phyloP scores from a whole-genome alignment of 2,329 filamentous ascomycete species.

The Tympanopsis confertula region DNA sequence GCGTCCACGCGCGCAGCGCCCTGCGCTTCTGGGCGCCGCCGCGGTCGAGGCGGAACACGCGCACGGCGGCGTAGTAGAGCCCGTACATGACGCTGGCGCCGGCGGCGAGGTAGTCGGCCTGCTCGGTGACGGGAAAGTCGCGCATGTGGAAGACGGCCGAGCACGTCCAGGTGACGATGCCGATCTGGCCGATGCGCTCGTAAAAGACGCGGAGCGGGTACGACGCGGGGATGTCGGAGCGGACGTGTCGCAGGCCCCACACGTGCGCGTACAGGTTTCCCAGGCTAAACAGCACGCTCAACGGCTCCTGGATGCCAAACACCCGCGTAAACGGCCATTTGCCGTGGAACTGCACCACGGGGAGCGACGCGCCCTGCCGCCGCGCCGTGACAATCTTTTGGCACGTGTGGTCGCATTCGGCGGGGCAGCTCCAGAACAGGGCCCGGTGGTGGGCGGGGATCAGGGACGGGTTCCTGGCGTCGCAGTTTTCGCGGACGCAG shows the following conservation, averaged over 20 bases:
- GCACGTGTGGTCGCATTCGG: constrained; percentile 96
- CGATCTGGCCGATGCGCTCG: constrained; percentile 66
- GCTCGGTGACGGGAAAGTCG: constrained; percentile 77
- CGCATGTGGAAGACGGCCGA: constrained; percentile 87
- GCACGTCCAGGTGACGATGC: constrained; percentile 73
- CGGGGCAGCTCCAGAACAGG: constrained; percentile 80
- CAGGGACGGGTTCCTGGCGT: constrained; percentile 30
- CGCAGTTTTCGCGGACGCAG: constrained; percentile 73
- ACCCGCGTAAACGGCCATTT: constrained; percentile 96
- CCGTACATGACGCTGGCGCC: constrained; percentile 85
- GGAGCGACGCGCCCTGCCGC: constrained; percentile 53
- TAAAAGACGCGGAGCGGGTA: constrained; percentile 78
- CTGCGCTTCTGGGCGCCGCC: constrained; percentile 18
- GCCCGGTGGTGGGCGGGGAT: constrained; percentile 73
- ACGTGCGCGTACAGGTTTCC: constrained; percentile 83
- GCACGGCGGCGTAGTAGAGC: constrained; percentile 71
- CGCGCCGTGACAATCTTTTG: constrained; percentile 78
- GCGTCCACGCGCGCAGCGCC: constrained; percentile 61
- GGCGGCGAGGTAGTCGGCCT: constrained; percentile 91
- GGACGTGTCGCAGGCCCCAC: constrained; percentile 61
- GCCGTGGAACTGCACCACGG: constrained; percentile 85
- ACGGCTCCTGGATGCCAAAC: constrained; percentile 87
- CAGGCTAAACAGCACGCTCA: constrained; percentile 83
- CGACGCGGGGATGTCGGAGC: constrained; percentile 53
- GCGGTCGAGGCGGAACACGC: constrained; percentile 72